Conservation (phyloP, 257 asterid species). For the Solanum rostratum region DNA sequence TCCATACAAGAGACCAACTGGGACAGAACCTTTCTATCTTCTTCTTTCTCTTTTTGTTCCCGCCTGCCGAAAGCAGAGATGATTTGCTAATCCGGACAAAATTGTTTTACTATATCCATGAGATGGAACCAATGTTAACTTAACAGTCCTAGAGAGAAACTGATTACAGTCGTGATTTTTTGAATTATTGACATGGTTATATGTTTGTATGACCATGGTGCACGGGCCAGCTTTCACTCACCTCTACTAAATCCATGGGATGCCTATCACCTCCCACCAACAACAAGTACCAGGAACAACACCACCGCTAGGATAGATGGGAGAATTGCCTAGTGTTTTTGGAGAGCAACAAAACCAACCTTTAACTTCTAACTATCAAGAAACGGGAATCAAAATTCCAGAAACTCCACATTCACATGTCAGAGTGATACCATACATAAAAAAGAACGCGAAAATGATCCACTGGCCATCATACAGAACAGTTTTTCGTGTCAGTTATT, state of each 20-base stretch:
- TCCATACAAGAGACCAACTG: no score
- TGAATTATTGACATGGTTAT: neutral
- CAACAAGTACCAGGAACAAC: no score
- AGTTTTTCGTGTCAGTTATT: neutral
- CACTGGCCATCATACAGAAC: neutral
- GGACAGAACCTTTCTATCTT: no score
- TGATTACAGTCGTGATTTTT: neutral
- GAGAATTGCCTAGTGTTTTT: no score
- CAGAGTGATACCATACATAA: neutral
- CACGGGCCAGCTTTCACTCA: no score
- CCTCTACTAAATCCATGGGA: no score
- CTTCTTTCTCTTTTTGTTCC: no score
- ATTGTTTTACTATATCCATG: neutral
- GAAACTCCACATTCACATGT: neutral
- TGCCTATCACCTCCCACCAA: no score
- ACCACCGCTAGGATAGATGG: no score
- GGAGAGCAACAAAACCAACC: neutral
- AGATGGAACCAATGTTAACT: neutral
- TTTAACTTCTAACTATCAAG: neutral
- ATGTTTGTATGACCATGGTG: neutral
- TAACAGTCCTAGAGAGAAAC: neutral
- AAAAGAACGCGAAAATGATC: neutral
- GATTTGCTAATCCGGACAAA: neutral
- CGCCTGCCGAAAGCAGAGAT: neutral
- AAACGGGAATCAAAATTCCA: neutral